These are phyloP conservation scores for Tetrapisispora namnaoensis DNA, from an alignment of 805 yeast species.

Conservation along the genomic window DNA sequence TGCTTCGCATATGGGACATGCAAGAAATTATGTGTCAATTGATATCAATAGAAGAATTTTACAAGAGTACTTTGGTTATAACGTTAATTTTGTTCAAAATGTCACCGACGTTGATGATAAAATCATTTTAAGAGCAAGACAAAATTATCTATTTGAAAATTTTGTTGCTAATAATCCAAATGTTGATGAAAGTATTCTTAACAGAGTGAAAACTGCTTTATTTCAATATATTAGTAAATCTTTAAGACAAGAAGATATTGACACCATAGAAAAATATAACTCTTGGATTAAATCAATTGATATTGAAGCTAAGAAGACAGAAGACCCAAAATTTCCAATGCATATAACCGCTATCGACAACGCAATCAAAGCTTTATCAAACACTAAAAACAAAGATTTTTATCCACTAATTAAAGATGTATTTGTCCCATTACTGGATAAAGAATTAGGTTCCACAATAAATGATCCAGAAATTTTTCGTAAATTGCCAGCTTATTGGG, in stretches of 20 bases:
- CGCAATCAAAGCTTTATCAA: constrained; percentile 31
- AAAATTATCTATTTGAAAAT: constrained; percentile 65
- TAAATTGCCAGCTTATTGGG: constrained; percentile 84
- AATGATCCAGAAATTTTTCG: constrained; percentile 80
- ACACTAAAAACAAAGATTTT: constrained; percentile 34
- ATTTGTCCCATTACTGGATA: constrained; percentile 63
- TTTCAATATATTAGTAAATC: constrained; percentile 43
- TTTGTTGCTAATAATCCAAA: constrained; percentile 32
- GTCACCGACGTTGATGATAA: constrained; percentile 99
- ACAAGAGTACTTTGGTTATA: constrained; percentile 86
- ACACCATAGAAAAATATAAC: constrained; percentile 31
- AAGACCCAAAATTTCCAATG: constrained; percentile 83
- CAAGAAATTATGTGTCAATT: constrained; percentile 89
- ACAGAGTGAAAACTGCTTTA: constrained; percentile 37
- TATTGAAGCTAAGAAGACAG: constrained; percentile 38
- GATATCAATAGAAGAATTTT: constrained; percentile 87
- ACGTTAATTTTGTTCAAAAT: constrained; percentile 82
- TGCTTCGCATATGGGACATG: constrained; percentile 96
- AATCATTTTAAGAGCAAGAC: constrained; percentile 90
- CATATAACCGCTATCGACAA: constrained; percentile 57
- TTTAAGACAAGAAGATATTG: constrained; percentile 33
- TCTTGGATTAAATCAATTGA: constrained; percentile 46
- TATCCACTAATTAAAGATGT: constrained; percentile 54
- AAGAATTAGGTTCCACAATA: constrained; percentile 60
- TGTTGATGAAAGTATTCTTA: constrained; percentile 27